Conservation (phyloP, 1,284 basidiomycete genomes). For the Heterobasidion occidentale region DNA sequence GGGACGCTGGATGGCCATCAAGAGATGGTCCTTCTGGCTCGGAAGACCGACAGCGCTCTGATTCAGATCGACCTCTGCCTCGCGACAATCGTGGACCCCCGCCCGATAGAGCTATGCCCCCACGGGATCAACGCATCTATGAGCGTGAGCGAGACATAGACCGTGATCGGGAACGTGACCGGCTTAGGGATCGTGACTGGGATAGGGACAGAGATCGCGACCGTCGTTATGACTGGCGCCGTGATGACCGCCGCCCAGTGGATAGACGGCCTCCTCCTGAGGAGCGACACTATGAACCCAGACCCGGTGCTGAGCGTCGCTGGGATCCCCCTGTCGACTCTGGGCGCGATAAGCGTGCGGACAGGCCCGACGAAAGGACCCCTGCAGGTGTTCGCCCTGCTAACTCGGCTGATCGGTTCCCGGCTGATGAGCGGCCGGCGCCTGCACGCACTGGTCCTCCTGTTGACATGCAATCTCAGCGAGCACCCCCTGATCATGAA, state of each 20-base stretch:
- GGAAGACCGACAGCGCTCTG: constrained; percentile 2
- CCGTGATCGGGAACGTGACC: constrained; percentile 18
- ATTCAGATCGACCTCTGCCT: constrained; percentile 5
- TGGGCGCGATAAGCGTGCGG: not conserved
- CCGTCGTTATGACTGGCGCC: constrained; percentile 12
- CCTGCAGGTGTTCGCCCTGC: not conserved
- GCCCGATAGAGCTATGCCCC: constrained; percentile 11
- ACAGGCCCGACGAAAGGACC: not conserved
- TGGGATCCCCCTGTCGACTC: constrained; percentile 3
- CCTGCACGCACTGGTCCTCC: not conserved
- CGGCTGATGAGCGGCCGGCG: constrained; percentile 14
- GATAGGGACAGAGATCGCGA: constrained; percentile 2
- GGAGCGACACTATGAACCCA: constrained; percentile 17
- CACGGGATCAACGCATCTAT: constrained; percentile 10
- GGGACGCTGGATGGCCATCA: constrained; percentile 1
- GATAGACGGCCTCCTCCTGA: constrained; percentile 16
- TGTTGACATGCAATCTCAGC: constrained; percentile 3
- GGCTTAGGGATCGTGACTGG: constrained; percentile 16
- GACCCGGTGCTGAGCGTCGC: constrained; percentile 14
- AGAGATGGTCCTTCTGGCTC: not conserved
- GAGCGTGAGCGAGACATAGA: constrained; percentile 19
- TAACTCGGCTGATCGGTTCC: not conserved
- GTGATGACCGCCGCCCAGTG: constrained; percentile 14
- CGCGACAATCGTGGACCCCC: constrained; percentile 11
- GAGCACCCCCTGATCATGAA: constrained; percentile 3